Evolutionary conservation across 1,284 basidiomycete genomes (phyloP).

Genomic region (Mycosarcoma maydis): DNA sequence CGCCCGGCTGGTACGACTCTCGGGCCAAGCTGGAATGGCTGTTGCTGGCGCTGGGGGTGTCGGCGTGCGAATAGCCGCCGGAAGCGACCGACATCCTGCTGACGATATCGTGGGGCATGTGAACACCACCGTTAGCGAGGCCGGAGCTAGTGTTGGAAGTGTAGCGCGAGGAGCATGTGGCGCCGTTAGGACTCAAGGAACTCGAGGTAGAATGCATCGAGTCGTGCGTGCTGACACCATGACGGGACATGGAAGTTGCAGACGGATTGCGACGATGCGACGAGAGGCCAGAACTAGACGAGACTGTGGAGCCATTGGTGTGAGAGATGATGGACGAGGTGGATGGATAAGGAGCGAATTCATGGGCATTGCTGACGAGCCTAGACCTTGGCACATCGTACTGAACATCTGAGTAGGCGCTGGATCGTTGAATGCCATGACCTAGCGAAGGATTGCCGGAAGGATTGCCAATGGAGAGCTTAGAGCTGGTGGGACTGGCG

Average conservation of each 20-base stretch:
- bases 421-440: constrained; percentile 35
- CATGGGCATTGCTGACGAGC: constrained; percentile 11
- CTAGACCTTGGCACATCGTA: constrained; percentile 17
- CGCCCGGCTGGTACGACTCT: constrained; percentile 20
- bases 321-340: constrained; percentile 40
- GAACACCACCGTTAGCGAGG: constrained; percentile 8
- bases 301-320: constrained; percentile 27
- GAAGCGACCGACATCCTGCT: constrained; percentile 38
- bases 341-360: constrained; percentile 18
- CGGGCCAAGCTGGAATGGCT: constrained; percentile 25
- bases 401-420: constrained; percentile 27
- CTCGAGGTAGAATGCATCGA: constrained; percentile 36
- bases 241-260: constrained; percentile 32
- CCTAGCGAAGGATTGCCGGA: constrained; percentile 40
- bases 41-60: constrained; percentile 14
- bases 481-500: constrained; percentile 26
- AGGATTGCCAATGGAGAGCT: constrained; percentile 40
- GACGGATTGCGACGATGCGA: constrained; percentile 38
- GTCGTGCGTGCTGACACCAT: constrained; percentile 28
- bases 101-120: constrained; percentile 24
- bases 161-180: constrained; percentile 34
- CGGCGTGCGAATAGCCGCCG: constrained; percentile 13
- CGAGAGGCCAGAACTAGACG: constrained; percentile 16
- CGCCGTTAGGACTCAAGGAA: constrained; percentile 16
- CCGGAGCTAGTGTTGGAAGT: constrained; percentile 28